A percentile compares a stretch with the other conserved stretches of the same genome.
phyloP scores from a whole-genome alignment of 495 filamentous ascomycete species.

The Extremus antarcticus region DNA sequence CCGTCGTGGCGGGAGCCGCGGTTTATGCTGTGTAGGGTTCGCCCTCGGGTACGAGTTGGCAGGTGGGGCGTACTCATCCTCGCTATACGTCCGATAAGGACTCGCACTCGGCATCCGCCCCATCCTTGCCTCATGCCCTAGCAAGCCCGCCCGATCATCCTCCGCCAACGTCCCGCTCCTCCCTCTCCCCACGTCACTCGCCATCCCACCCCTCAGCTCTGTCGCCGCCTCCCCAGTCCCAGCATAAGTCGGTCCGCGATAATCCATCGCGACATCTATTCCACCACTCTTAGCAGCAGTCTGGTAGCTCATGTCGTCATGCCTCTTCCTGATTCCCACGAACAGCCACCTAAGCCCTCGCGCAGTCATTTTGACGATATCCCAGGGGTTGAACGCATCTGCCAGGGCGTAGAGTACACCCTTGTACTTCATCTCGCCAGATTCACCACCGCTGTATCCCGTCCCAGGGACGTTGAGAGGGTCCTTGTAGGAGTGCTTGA shows the following conservation, averaged over 20 bases:
- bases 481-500: conserved; percentile 19
- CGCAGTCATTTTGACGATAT: conserved; percentile 67
- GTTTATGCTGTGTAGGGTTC: background rate
- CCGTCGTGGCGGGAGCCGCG: too few relatives aligned
- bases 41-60: background rate
- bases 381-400: conserved; percentile 74
- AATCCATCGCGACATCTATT: background rate
- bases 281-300: background rate
- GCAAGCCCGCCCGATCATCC: conserved; percentile 9
- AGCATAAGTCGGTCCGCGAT: conserved; percentile 2
- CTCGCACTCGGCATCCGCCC: background rate
- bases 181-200: background rate
- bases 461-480: conserved; percentile 37
- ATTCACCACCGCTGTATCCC: conserved; percentile 9
- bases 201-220: conserved; percentile 6
- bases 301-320: conserved; percentile 41
- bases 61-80: conserved; percentile 2
- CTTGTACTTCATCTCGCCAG: conserved; percentile 31
- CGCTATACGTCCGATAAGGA: conserved; percentile 2
- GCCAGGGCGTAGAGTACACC: conserved; percentile 54
- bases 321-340: conserved; percentile 52
- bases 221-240: conserved; percentile 7
- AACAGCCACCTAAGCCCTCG: conserved; percentile 73
- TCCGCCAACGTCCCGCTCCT: conserved; percentile 3
- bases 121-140: background rate